Evolutionary conservation across 768 basidiomycete species (phyloP), one percentile per base, ranked within the genome.

Genomic region (Lentinula edodes): DNA sequence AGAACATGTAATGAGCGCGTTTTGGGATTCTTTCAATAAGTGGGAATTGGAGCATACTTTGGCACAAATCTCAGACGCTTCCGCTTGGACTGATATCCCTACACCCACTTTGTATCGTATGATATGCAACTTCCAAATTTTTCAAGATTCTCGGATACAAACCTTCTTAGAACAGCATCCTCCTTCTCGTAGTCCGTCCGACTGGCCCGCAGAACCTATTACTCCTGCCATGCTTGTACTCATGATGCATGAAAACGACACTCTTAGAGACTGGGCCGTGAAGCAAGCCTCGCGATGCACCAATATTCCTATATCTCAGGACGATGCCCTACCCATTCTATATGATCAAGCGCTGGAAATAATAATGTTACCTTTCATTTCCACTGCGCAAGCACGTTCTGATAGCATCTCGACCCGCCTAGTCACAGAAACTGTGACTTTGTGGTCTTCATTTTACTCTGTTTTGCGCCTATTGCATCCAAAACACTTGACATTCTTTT

Each of bases 31-130:
- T 23, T 85, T 93, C 51, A 84, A 88, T 60, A 71, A 74, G 38
- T 94, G 90, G 86, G 88, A 93, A 67, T 71, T 83, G 3, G 63
- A 71, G 9, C 68, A 80, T 28, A 80, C 89, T 5, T 68, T 87
- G 9, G 72, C 78, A n/a, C 76, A 79, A 45, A 68, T 90, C 45
- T 64, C 75, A 28, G 65, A 69, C 34, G 72, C 58, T 45, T 60
- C 48, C 18, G 51, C 57, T 52, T 56, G 39, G 65, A 58, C n/a
- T 69, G 71, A 76, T 42, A 71, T 78, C 10, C 79, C 83, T 3
- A 72, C 82, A n/a, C 80, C 82, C 0, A 68, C 84, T 20, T 64
- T 84, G 6, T 88, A 87, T 67, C 86, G 86, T 61, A 80, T 86
- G 62, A 68, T 91, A 59, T 82, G 82, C 20, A 90, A 88, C 71